These are phyloP conservation scores for Hyaloperonospora brassicae DNA, from an alignment of 352 stramenopile species.

Conservation along the genomic window DNA sequence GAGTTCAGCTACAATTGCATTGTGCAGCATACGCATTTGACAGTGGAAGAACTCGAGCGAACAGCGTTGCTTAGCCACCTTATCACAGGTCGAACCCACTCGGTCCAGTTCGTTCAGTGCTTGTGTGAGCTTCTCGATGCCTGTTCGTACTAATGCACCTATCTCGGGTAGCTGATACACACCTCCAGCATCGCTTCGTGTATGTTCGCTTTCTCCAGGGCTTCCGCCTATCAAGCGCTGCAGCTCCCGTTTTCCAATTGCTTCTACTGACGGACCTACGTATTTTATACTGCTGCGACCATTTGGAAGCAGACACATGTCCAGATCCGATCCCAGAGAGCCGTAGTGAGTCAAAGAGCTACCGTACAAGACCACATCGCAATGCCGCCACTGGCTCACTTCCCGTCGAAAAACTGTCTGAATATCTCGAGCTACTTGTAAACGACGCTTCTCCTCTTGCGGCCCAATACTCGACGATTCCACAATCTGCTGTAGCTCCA, in stretches of 20 bases:
- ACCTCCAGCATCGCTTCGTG: conserved; percentile 5
- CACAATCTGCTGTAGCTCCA: conserved; percentile 37
- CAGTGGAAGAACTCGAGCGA: conserved; percentile 41
- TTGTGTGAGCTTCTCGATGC: conserved; percentile 37
- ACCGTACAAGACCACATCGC: conserved; percentile 55
- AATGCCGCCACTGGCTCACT: conserved; percentile 42
- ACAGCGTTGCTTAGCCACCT: conserved; percentile 23
- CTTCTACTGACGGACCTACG: conserved; percentile 15
- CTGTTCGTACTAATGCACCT: conserved; percentile 38
- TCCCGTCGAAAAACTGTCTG: conserved; percentile 34
- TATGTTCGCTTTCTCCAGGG: conserved; percentile 8
- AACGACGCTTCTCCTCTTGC: conserved; percentile 36
- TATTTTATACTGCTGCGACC: conserved; percentile 5
- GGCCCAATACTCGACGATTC: conserved; percentile 36
- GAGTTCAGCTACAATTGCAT: conserved; percentile 29
- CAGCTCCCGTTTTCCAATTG: conserved; percentile 35
- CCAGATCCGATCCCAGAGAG: conserved; percentile 60
- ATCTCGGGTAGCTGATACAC: conserved; percentile 34
- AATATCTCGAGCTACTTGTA: conserved; percentile 35
- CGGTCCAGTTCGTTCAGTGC: conserved; percentile 29
- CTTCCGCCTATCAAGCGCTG: conserved; percentile 35
- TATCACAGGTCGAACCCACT: conserved; percentile 25
- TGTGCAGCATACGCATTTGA: conserved; percentile 28
- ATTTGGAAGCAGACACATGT: conserved; percentile 57
- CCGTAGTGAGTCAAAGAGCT: conserved; percentile 75